Conservation (phyloP, 78 protist genomes). For the Dictyostelium capitatum region DNA sequence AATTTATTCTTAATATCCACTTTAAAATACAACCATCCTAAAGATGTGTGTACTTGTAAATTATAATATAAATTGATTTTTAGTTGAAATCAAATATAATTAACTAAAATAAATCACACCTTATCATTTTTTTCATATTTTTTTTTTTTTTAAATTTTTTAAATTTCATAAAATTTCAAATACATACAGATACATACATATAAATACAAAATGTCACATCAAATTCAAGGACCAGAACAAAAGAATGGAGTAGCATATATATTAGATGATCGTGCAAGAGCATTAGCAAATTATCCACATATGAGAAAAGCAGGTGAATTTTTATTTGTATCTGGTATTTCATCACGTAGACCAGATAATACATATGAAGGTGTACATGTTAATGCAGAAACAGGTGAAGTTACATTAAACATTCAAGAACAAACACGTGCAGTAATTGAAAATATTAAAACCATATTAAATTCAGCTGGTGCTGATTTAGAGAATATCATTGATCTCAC, state of each 20-base stretch:
- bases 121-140: neutral
- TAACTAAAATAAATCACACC: too few relatives aligned
- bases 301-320: slow-evolving; percentile 82
- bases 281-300: slow-evolving; percentile 88
- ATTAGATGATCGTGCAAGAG: slow-evolving; percentile 84
- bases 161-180: too few relatives aligned
- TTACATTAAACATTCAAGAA: slow-evolving; percentile 62
- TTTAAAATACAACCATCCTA: too few relatives aligned
- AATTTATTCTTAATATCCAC: too few relatives aligned
- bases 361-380: slow-evolving; percentile 84
- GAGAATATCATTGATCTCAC: slow-evolving; percentile 82
- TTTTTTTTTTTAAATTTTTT: too few relatives aligned
- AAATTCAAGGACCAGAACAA: too few relatives aligned
- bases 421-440: slow-evolving; percentile 87
- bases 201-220: neutral
- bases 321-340: slow-evolving; percentile 87
- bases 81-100: too few relatives aligned
- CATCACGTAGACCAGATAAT: slow-evolving; percentile 89
- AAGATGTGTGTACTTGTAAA: too few relatives aligned
- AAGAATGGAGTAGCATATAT: slow-evolving; percentile 79
- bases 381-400: slow-evolving; percentile 55
- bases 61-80: too few relatives aligned
- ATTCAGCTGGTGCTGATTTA: slow-evolving; percentile 75
- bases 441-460: slow-evolving; percentile 79
- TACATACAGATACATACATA: neutral